A percentile compares a stretch with the other conserved stretches of the same genome.
Evolutionary conservation across 257 asterid species (phyloP).

Genomic region (Solanum gandarillasii): DNA sequence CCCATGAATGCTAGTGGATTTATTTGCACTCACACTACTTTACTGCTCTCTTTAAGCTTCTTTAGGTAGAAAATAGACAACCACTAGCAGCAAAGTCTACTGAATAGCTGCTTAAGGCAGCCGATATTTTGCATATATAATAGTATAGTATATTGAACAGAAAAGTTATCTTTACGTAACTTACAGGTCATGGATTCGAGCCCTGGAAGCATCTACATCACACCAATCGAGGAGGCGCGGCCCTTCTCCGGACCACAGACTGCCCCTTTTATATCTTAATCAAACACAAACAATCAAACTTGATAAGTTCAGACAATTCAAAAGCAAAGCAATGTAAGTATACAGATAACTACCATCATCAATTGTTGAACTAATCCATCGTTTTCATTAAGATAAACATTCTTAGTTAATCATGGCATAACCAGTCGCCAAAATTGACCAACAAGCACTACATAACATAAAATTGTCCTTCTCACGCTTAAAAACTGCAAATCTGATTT

Average conservation of each 20-base stretch:
- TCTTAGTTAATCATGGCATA: conserved; percentile 5
- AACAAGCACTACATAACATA: conserved; percentile 1
- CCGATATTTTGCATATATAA: neutral
- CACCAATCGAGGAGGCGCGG: too few relatives aligned
- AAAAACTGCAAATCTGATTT: neutral
- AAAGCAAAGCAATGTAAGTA: neutral
- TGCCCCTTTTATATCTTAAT: neutral
- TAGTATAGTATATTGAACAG: neutral
- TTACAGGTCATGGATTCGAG: neutral
- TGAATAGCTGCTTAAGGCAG: neutral
- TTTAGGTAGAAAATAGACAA: neutral
- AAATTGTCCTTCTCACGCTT: neutral
- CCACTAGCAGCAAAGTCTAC: neutral
- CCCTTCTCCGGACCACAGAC: neutral
- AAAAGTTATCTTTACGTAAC: too few relatives aligned
- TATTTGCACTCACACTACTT: conserved; percentile 14
- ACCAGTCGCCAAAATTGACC: conserved; percentile 20
- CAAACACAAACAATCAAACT: neutral
- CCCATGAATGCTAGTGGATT: neutral
- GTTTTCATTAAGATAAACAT: conserved; percentile 1
- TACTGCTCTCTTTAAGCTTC: conserved; percentile 24
- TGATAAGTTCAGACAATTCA: neutral
- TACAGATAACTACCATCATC: neutral
- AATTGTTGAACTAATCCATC: neutral
- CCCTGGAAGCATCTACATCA: neutral